These are phyloP conservation scores for Voacanga thouarsii DNA, from an alignment of 257 asterid genomes.

Conservation along the genomic window DNA sequence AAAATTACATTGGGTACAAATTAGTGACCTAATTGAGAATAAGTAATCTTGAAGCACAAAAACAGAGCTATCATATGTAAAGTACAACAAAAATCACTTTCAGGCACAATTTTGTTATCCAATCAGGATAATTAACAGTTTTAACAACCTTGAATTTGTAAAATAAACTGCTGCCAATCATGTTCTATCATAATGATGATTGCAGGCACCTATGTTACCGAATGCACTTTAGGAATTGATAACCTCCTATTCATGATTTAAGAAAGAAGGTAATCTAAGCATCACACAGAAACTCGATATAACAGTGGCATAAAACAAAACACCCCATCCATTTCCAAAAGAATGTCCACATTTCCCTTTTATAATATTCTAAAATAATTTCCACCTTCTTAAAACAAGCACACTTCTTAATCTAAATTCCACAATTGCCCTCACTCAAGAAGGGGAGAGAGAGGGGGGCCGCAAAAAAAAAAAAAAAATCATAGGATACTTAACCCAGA, in stretches of 20 bases:
- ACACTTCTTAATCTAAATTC: too few relatives aligned
- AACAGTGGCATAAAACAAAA: not conserved
- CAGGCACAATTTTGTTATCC: not conserved
- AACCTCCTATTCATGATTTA: too few relatives aligned
- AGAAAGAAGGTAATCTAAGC: not conserved
- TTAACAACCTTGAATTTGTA: not conserved
- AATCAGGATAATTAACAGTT: not conserved
- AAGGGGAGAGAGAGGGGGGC: too few relatives aligned
- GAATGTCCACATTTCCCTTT: not conserved
- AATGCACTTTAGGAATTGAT: too few relatives aligned
- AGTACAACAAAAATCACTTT: not conserved
- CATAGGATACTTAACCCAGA: too few relatives aligned
- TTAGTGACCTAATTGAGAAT: not conserved
- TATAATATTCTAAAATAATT: not conserved
- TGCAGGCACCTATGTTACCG: not conserved
- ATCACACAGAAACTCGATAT: not conserved
- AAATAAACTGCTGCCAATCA: not conserved
- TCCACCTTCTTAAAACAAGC: too few relatives aligned
- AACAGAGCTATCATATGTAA: not conserved
- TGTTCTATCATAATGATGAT: not conserved
- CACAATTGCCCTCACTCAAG: too few relatives aligned
- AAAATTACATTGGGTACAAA: not conserved
- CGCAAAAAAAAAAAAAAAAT: too few relatives aligned
- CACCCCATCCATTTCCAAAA: not conserved
- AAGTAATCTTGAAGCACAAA: constrained; percentile 15